Evolutionary conservation across 2,329 filamentous ascomycete genomes (phyloP).

Genomic region (Lasiodiplodia sp.): DNA sequence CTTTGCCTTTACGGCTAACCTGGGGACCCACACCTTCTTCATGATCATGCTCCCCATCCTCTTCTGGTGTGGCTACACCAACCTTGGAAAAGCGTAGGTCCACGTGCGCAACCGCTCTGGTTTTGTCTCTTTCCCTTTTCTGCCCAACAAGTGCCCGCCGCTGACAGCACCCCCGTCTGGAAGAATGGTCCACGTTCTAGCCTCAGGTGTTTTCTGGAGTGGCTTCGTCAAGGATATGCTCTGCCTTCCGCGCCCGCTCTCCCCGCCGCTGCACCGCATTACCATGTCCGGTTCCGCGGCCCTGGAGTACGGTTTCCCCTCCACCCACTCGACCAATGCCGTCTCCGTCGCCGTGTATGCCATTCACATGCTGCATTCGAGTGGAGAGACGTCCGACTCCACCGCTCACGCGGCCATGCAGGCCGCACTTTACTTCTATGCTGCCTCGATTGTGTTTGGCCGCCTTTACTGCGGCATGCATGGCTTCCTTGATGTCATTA

Average conservation of each 20-base stretch:
- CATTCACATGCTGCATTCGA: constrained; percentile 72
- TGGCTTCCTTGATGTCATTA: constrained; percentile 87
- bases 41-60: constrained; percentile 94
- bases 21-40: constrained; percentile 98
- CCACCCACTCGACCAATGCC: constrained; percentile 95
- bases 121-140: constrained; percentile 9
- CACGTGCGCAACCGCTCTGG: constrained; percentile 26
- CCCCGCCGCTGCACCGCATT: constrained; percentile 89
- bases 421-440: constrained; percentile 79
- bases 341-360: constrained; percentile 91
- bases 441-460: constrained; percentile 86
- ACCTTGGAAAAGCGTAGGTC: constrained; percentile 83
- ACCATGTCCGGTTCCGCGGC: constrained; percentile 97
- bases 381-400: constrained; percentile 66
- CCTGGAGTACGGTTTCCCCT: constrained; percentile 96
- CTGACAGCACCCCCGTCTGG: constrained; percentile 7
- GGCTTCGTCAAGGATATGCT: constrained; percentile 95
- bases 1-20: constrained; percentile 94
- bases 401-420: constrained; percentile 70
- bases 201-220: constrained; percentile 71
- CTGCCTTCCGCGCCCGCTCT: constrained; percentile 89
- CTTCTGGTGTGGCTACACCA: constrained; percentile 93
- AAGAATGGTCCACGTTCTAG: constrained; percentile 65
- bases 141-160: constrained; percentile 5
- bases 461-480: constrained; percentile 99